phyloP scores from a whole-genome alignment of 2,329 filamentous ascomycete species.

The Hypoxylon sp. region DNA sequence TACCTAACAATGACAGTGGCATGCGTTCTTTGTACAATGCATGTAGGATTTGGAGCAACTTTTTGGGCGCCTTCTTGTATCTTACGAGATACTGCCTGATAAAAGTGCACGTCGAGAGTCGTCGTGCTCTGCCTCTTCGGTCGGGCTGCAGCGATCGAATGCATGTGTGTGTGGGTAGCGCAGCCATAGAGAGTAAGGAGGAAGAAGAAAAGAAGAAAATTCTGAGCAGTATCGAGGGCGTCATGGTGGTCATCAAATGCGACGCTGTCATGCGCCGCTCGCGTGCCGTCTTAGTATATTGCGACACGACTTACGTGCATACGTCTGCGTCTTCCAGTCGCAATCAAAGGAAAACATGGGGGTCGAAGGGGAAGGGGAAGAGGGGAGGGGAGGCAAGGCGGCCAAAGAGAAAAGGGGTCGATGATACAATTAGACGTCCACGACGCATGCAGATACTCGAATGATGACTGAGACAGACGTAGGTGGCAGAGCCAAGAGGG shows the following conservation, averaged over 20 bases:
- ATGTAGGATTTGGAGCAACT: constrained; percentile 6
- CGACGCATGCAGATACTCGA: background rate
- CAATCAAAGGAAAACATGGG: background rate
- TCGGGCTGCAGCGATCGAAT: background rate
- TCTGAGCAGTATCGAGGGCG: background rate
- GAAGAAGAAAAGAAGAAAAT: background rate
- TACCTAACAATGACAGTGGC: constrained; percentile 1
- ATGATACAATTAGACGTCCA: too few relatives aligned
- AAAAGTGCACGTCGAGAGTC: background rate
- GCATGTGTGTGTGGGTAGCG: constrained; percentile 1
- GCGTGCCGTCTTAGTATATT: constrained; percentile 20
- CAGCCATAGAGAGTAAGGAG: constrained; percentile 14
- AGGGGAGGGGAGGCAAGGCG: constrained; percentile 5
- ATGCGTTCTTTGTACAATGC: constrained; percentile 16
- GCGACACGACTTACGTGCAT: constrained; percentile 2
- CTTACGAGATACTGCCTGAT: background rate
- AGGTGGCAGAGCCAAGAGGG: background rate
- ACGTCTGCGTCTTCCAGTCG: constrained; percentile 4
- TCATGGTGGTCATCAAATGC: constrained; percentile 43
- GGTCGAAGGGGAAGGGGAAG: background rate
- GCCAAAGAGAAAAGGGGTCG: constrained; percentile 1
- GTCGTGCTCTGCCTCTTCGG: background rate
- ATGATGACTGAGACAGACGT: constrained; percentile 4
- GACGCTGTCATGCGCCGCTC: constrained; percentile 28
- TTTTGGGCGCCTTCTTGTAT: background rate